Evolutionary conservation across 805 yeast species (phyloP).

Genomic region (Debaryomyces prosopidis): DNA sequence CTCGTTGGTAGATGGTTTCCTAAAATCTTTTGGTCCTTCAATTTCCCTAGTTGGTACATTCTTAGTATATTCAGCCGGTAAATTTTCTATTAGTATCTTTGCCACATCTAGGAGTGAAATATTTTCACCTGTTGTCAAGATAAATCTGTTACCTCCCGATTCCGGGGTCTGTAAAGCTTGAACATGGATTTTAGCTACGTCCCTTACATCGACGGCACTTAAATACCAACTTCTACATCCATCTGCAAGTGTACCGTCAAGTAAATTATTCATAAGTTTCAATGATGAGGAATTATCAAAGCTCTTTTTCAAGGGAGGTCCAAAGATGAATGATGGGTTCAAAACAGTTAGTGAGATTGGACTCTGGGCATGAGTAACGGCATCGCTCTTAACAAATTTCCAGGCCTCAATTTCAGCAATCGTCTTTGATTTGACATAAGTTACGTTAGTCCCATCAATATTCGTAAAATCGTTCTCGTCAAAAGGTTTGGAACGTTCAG

Average conservation of each 20-base stretch:
- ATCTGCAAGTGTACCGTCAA: background rate
- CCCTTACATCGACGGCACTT: conserved; percentile 3
- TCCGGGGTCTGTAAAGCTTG: conserved; percentile 32
- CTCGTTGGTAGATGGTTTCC: background rate
- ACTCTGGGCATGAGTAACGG: background rate
- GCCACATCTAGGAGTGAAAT: background rate
- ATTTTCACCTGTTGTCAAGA: background rate
- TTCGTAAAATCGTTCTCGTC: conserved; percentile 4
- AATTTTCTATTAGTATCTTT: background rate
- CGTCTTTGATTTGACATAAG: conserved; percentile 3
- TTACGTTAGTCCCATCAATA: background rate
- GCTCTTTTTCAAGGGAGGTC: background rate
- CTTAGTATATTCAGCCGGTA: background rate
- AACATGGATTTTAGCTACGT: conserved; percentile 2
- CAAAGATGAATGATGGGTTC: background rate
- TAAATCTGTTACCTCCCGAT: conserved; percentile 27
- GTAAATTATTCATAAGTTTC: background rate
- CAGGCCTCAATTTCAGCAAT: conserved; percentile 7
- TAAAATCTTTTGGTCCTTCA: background rate
- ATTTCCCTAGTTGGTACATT: background rate
- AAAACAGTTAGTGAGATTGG: background rate
- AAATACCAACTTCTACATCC: background rate
- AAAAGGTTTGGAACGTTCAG: background rate
- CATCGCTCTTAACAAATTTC: conserved; percentile 9
- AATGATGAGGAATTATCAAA: conserved; percentile 2